phyloP scores from a whole-genome alignment of 2,329 filamentous ascomycete species.

The Emergomyces pasteurianus region DNA sequence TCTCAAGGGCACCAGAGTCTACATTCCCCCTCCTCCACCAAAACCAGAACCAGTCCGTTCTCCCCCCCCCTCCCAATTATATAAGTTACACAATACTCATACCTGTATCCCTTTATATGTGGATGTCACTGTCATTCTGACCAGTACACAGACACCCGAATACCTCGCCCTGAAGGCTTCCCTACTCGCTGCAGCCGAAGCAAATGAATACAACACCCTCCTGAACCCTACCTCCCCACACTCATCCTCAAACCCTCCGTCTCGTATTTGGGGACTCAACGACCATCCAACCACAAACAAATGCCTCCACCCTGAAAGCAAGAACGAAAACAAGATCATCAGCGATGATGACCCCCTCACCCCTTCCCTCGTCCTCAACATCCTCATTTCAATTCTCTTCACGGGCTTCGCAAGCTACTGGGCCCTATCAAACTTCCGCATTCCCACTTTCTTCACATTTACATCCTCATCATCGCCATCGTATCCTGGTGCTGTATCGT shows the following conservation, averaged over 20 bases:
- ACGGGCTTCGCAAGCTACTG: slow-evolving; percentile 38
- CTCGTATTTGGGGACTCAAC: neutral
- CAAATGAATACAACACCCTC: slow-evolving; percentile 71
- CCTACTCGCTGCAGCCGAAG: slow-evolving; percentile 72
- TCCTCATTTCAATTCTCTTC: slow-evolving; percentile 73
- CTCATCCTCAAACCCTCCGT: slow-evolving; percentile 9
- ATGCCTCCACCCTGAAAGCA: neutral
- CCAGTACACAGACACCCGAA: slow-evolving; percentile 53
- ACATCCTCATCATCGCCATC: slow-evolving; percentile 10
- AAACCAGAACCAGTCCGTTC: slow-evolving; percentile 59
- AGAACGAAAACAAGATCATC: neutral
- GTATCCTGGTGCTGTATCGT: slow-evolving; percentile 11
- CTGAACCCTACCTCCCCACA: slow-evolving; percentile 46
- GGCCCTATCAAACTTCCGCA: slow-evolving; percentile 27
- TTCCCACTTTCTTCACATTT: slow-evolving; percentile 18
- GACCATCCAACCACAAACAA: neutral
- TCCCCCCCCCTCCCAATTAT: too few species aligned
- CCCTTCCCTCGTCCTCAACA: slow-evolving; percentile 65
- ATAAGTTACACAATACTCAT: neutral
- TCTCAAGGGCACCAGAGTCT: slow-evolving; percentile 59
- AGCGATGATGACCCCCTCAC: slow-evolving; percentile 32
- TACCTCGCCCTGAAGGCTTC: slow-evolving; percentile 81
- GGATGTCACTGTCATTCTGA: neutral
- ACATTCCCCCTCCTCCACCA: slow-evolving; percentile 65
- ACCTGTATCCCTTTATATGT: neutral